These are phyloP conservation scores for Xanthoconium purpureum DNA, from an alignment of 768 basidiomycete species.

Conservation along the genomic window DNA sequence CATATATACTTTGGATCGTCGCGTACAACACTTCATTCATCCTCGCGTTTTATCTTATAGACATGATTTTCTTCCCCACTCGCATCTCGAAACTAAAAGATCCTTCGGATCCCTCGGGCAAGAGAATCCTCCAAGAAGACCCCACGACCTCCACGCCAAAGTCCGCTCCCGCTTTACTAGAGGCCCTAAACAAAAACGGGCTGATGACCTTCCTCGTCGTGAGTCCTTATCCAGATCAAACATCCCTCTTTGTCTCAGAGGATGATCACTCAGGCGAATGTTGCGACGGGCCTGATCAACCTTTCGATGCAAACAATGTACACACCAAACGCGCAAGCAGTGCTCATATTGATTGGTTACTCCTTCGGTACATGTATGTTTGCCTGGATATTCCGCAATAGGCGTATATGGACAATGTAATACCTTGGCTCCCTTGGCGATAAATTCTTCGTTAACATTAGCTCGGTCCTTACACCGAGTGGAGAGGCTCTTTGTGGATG, in stretches of 20 bases:
- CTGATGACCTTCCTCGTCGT: conserved; percentile 80
- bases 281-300: conserved; percentile 83
- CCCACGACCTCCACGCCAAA: conserved; percentile 14
- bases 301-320: conserved; percentile 82
- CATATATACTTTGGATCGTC: conserved; percentile 85
- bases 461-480: conserved; percentile 39
- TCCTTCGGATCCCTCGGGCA: conserved; percentile 22
- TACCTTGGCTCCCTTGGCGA: background rate
- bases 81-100: conserved; percentile 30
- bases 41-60: conserved; percentile 73
- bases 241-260: background rate
- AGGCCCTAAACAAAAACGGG: conserved; percentile 81
- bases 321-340: conserved; percentile 48
- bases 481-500: conserved; percentile 47
- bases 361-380: conserved; percentile 51
- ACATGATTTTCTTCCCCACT: conserved; percentile 63
- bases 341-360: conserved; percentile 64
- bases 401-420: conserved; percentile 34
- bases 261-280: conserved; percentile 62
- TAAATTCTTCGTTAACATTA: background rate
- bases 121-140: conserved; percentile 27
- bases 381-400: conserved; percentile 54
- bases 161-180: conserved; percentile 53
- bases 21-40: conserved; percentile 89
- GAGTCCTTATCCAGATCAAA: conserved; percentile 29